Evolutionary conservation across 805 yeast genomes (phyloP).

Genomic region (Spathaspora boniae): DNA sequence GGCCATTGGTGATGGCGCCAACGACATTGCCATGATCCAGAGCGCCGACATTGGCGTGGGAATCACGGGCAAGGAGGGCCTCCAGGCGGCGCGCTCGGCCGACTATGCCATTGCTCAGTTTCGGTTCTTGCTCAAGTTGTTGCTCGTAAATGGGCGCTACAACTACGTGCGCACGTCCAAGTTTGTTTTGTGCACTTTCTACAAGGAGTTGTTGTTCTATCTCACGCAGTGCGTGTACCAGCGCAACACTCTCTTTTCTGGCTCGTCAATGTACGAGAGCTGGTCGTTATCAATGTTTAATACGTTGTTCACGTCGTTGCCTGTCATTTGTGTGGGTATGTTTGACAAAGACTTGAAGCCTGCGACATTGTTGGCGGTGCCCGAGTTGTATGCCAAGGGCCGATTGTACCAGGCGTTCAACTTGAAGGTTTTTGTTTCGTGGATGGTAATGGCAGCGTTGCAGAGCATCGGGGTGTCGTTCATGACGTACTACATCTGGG

Average conservation of each 20-base stretch:
- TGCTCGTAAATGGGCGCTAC: conserved; percentile 94
- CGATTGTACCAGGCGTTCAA: conserved; percentile 73
- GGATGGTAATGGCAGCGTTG: conserved; percentile 75
- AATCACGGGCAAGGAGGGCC: conserved; percentile 94
- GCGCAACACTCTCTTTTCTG: conserved; percentile 82
- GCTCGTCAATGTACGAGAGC: conserved; percentile 88
- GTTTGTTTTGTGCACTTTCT: conserved; percentile 89
- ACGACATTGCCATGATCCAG: conserved; percentile 98
- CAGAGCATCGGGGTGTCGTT: conserved; percentile 74
- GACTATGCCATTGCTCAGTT: conserved; percentile 96
- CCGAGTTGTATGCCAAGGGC: conserved; percentile 82
- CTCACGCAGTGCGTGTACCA: conserved; percentile 86
- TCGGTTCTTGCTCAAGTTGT: conserved; percentile 72
- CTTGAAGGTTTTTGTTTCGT: conserved; percentile 60
- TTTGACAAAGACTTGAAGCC: conserved; percentile 89
- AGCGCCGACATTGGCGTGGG: conserved; percentile 98
- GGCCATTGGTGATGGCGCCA: conserved; percentile 99
- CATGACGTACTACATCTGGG: conserved; percentile 65
- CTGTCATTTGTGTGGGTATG: conserved; percentile 92
- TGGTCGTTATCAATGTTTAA: conserved; percentile 98
- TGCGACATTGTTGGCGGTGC: conserved; percentile 83
- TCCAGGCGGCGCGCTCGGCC: conserved; percentile 93
- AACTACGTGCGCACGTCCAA: conserved; percentile 89
- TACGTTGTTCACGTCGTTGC: conserved; percentile 88
- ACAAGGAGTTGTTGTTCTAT: conserved; percentile 89